Evolutionary conservation across 2,329 filamentous ascomycete genomes (phyloP).

Genomic region (Dactylonectria macrodidyma): DNA sequence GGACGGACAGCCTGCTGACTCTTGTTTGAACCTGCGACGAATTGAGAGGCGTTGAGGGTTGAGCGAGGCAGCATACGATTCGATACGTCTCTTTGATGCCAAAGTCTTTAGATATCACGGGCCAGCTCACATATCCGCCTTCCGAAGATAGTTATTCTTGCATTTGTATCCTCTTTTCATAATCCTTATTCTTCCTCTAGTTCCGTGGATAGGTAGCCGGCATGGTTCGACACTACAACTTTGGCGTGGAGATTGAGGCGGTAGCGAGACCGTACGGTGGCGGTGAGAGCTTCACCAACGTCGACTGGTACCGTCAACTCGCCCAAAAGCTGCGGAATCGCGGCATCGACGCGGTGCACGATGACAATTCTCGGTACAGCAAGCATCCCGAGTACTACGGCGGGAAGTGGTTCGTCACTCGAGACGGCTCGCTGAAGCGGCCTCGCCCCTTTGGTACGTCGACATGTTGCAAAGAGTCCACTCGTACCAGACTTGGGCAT

Average conservation of each 20-base stretch:
- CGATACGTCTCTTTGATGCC: conserved; percentile 15
- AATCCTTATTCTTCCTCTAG: not conserved
- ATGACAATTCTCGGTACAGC: conserved; percentile 56
- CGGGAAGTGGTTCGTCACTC: conserved; percentile 59
- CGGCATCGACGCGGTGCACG: conserved; percentile 55
- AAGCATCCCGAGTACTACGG: conserved; percentile 60
- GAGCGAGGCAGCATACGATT: not conserved
- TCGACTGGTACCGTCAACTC: conserved; percentile 58
- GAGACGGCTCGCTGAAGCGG: conserved; percentile 57
- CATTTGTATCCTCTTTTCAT: not conserved
- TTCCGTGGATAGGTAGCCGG: not conserved
- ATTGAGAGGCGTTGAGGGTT: conserved; percentile 8
- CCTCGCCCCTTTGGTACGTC: conserved; percentile 53
- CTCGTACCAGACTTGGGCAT: not conserved
- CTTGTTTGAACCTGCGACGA: conserved; percentile 8
- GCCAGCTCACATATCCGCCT: not conserved
- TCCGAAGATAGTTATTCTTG: not conserved
- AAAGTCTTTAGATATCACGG: conserved; percentile 10
- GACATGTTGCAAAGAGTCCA: not conserved
- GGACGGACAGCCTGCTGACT: conserved; percentile 3
- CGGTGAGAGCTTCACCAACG: conserved; percentile 55
- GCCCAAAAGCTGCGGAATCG: conserved; percentile 57
- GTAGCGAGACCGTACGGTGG: conserved; percentile 56
- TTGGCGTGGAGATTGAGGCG: conserved; percentile 58
- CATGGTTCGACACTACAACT: conserved; percentile 56